Evolutionary conservation across 768 basidiomycete species (phyloP).

Genomic region (Holtermanniella nyarrowii): DNA sequence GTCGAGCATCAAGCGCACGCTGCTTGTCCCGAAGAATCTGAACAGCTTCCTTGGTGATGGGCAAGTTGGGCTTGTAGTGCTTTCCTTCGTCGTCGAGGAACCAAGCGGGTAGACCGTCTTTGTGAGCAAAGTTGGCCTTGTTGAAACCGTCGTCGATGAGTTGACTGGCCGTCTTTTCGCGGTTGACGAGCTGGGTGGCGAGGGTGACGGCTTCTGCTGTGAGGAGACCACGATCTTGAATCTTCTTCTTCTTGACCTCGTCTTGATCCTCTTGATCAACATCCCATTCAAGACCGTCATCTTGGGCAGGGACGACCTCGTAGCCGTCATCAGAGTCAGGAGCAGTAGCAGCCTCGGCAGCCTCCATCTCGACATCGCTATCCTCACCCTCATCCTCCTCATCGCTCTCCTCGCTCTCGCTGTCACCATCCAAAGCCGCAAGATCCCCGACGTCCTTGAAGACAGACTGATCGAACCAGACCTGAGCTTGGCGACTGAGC

Average conservation of each 20-base stretch:
- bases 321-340: slow-evolving; percentile 54
- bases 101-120: slow-evolving; percentile 87
- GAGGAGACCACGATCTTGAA: slow-evolving; percentile 62
- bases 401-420: slow-evolving; percentile 43
- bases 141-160: slow-evolving; percentile 93
- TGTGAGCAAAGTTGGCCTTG: slow-evolving; percentile 79
- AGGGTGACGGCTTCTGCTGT: slow-evolving; percentile 86
- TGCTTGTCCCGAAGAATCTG: slow-evolving; percentile 74
- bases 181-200: slow-evolving; percentile 83
- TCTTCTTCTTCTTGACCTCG: slow-evolving; percentile 53
- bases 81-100: slow-evolving; percentile 94
- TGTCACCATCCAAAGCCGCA: slow-evolving; percentile 42
- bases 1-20: slow-evolving; percentile 86
- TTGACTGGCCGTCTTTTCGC: slow-evolving; percentile 73
- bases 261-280: slow-evolving; percentile 67
- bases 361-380: slow-evolving; percentile 13
- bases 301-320: slow-evolving; percentile 60
- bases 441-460: slow-evolving; percentile 58
- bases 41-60: slow-evolving; percentile 94
- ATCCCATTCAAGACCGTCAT: slow-evolving; percentile 65
- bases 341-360: slow-evolving; percentile 29
- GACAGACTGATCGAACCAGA: slow-evolving; percentile 95
- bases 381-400: slow-evolving; percentile 39
- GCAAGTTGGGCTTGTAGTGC: slow-evolving; percentile 85
- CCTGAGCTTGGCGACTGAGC: slow-evolving; percentile 49